These are phyloP conservation scores for Colletotrichum kahawae DNA, from an alignment of 2,329 filamentous ascomycete species.

Conservation along the genomic window DNA sequence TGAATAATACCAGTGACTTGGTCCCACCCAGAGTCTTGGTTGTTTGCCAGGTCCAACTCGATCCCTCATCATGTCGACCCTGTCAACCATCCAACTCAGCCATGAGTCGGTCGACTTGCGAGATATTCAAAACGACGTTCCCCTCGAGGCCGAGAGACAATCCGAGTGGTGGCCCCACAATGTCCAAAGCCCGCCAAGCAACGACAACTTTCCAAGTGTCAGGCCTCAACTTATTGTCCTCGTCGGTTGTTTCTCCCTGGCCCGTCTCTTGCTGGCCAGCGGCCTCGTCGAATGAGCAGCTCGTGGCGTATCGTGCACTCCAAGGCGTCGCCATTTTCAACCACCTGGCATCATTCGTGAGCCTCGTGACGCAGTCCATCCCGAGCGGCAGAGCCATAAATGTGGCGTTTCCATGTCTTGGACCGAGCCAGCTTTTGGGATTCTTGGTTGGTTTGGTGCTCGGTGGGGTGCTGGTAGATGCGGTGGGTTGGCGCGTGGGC, in stretches of 20 bases:
- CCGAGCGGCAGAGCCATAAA: constrained; percentile 39
- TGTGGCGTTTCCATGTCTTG: constrained; percentile 46
- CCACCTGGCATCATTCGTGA: constrained; percentile 38
- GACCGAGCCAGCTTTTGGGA: constrained; percentile 51
- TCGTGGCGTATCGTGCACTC: constrained; percentile 42
- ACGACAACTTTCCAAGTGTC: not conserved
- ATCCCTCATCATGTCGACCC: not conserved
- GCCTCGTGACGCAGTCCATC: constrained; percentile 36
- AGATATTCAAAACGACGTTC: not conserved
- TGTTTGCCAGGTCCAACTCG: not conserved
- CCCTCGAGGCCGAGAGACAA: not conserved
- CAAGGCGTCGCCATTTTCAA: constrained; percentile 43
- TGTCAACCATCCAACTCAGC: not conserved
- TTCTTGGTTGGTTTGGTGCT: constrained; percentile 56
- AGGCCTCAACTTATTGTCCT: not conserved
- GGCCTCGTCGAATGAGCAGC: constrained; percentile 47
- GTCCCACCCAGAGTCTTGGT: not conserved
- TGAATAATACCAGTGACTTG: not conserved
- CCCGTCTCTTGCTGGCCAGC: constrained; percentile 34
- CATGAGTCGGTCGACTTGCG: not conserved
- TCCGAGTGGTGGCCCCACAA: not conserved
- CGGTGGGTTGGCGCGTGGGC: constrained; percentile 51
- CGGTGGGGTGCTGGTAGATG: constrained; percentile 52
- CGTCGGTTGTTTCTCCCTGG: constrained; percentile 34
- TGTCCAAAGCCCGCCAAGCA: not conserved